Evolutionary conservation across 768 basidiomycete genomes (phyloP).

Genomic region (Porphyrellus cyaneotinctus): DNA sequence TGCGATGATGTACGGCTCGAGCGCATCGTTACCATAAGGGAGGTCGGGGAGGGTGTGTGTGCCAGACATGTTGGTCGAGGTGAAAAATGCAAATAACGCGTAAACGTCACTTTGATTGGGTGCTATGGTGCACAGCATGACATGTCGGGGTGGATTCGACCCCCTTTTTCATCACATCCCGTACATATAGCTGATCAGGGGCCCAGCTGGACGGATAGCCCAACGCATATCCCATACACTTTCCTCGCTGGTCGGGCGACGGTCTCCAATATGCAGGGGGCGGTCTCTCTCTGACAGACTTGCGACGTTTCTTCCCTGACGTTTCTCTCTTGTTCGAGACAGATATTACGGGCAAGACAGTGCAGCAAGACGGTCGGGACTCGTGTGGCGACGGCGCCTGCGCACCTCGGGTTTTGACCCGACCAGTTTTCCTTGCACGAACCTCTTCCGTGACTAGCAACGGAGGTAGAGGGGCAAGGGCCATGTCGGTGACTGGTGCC

Average conservation of each 20-base stretch:
- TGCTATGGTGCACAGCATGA: conserved; percentile 19
- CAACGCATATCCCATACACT: conserved; percentile 29
- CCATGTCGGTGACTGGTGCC: background rate
- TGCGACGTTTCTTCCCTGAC: conserved; percentile 9
- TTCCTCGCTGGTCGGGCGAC: conserved; percentile 15
- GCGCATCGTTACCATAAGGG: conserved; percentile 81
- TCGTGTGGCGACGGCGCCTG: conserved; percentile 23
- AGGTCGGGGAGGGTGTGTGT: conserved; percentile 64
- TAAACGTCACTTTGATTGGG: background rate
- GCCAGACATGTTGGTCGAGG: conserved; percentile 35
- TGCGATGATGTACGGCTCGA: conserved; percentile 87
- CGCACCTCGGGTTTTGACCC: background rate
- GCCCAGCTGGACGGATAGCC: conserved; percentile 32
- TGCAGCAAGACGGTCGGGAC: conserved; percentile 15
- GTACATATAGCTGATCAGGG: conserved; percentile 18
- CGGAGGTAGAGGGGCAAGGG: conserved; percentile 9
- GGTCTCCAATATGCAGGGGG: conserved; percentile 30
- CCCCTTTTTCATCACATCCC: conserved; percentile 28
- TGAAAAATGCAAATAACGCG: background rate
- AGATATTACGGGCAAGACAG: conserved; percentile 18
- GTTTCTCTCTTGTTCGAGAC: background rate
- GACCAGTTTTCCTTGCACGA: background rate
- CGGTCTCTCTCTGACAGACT: conserved; percentile 13
- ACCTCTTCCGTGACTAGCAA: conserved; percentile 24
- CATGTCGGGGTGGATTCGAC: conserved; percentile 2